These are phyloP conservation scores for Beauveria bassiana DNA, from an alignment of 2,329 filamentous ascomycete genomes.

Conservation along the genomic window DNA sequence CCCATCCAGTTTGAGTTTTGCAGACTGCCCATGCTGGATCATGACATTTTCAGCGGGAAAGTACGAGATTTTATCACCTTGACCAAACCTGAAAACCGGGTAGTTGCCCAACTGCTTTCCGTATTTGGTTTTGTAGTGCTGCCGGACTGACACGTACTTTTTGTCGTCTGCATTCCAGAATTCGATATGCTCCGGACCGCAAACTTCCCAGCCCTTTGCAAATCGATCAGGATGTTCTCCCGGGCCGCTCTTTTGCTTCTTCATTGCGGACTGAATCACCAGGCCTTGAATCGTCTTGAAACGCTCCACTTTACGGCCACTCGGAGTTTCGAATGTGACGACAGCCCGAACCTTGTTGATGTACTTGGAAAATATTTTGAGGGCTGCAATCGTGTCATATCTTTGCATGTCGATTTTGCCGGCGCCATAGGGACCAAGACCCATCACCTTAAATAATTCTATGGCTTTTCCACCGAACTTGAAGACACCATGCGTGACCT, in stretches of 20 bases:
- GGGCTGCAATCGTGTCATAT: background rate
- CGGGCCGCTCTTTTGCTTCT: constrained; percentile 9
- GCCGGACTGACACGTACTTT: constrained; percentile 29
- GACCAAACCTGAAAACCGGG: constrained; percentile 63
- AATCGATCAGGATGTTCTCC: constrained; percentile 19
- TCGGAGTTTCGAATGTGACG: constrained; percentile 24
- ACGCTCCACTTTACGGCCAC: constrained; percentile 23
- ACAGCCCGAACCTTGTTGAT: constrained; percentile 31
- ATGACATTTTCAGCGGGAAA: constrained; percentile 59
- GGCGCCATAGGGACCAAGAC: constrained; percentile 12
- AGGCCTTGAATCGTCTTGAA: constrained; percentile 24
- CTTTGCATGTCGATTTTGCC: too few relatives aligned
- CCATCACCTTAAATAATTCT: constrained; percentile 25
- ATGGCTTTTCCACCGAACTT: constrained; percentile 29
- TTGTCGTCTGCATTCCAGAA: constrained; percentile 24
- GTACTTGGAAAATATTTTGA: constrained; percentile 28
- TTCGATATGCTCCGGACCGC: constrained; percentile 24
- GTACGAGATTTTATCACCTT: constrained; percentile 47
- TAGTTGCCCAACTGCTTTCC: constrained; percentile 27
- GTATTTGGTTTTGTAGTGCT: constrained; percentile 38
- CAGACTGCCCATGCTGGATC: constrained; percentile 57
- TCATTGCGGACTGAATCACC: constrained; percentile 19
- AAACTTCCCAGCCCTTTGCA: constrained; percentile 18
- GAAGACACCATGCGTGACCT: constrained; percentile 48
- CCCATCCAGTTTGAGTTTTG: constrained; percentile 49